Evolutionary conservation across 306 rosid genomes (phyloP).

Genomic region (Aeschynomene evenia): DNA sequence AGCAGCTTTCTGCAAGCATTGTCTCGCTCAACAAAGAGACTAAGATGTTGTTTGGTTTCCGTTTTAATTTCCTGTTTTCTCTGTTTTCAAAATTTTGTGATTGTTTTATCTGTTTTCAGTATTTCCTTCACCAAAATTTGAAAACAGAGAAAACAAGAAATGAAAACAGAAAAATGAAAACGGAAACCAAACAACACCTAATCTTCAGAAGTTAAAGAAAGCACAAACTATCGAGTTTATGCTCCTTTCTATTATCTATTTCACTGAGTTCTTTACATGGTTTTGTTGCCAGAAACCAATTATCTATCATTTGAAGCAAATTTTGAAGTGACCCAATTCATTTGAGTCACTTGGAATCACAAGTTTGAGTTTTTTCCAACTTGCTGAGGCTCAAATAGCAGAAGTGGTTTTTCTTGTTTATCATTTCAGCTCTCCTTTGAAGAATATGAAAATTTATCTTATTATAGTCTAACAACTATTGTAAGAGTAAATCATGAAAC

Average conservation of each 20-base stretch:
- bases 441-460: background rate
- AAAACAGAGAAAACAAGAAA: too few relatives aligned
- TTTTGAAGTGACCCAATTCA: constrained; percentile 6
- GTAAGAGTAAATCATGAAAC: background rate
- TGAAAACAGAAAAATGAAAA: too few relatives aligned
- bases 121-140: too few relatives aligned
- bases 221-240: background rate
- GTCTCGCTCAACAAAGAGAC: background rate
- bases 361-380: constrained; percentile 1
- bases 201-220: background rate
- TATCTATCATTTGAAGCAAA: background rate
- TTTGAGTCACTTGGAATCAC: constrained; percentile 7
- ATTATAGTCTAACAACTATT: background rate
- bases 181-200: background rate
- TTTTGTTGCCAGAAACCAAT: background rate
- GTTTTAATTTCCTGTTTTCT: too few relatives aligned
- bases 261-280: background rate
- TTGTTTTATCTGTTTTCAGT: too few relatives aligned
- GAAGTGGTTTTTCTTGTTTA: background rate
- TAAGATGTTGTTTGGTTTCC: background rate
- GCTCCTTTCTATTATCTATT: background rate
- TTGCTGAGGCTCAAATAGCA: background rate
- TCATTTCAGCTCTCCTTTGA: background rate
- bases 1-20: background rate
- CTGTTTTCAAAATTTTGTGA: too few relatives aligned